Evolutionary conservation across 495 filamentous ascomycete genomes (phyloP).

Genomic region (Penicillium psychrofluorescens): DNA sequence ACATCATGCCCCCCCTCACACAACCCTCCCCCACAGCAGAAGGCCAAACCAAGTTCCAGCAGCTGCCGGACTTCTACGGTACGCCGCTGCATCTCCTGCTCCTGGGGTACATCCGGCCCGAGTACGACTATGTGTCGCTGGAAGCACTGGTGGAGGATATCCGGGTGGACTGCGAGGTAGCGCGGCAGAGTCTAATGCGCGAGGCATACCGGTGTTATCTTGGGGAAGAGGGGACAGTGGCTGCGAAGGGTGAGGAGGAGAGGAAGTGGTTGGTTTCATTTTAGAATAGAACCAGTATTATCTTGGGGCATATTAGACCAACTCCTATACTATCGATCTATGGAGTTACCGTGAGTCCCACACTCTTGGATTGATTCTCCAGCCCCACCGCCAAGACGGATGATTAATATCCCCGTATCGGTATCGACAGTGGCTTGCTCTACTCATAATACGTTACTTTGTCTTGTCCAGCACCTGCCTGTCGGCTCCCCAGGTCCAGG

Average conservation of each 20-base stretch:
- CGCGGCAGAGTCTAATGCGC: slow-evolving; percentile 62
- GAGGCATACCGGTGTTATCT: slow-evolving; percentile 54
- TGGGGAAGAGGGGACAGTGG: slow-evolving; percentile 36
- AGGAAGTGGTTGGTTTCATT: background rate
- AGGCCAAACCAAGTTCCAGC: slow-evolving; percentile 27
- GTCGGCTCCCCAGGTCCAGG: no score
- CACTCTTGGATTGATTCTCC: no score
- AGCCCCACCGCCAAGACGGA: no score
- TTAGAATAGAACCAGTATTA: no score
- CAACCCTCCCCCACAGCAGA: slow-evolving; percentile 41
- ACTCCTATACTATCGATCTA: no score
- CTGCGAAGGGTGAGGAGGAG: slow-evolving; percentile 24
- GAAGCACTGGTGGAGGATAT: slow-evolving; percentile 88
- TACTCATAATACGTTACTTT: no score
- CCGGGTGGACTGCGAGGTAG: slow-evolving; percentile 77
- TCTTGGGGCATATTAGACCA: no score
- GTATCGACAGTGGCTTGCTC: no score
- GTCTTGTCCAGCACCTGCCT: no score
- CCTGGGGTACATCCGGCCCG: slow-evolving; percentile 80
- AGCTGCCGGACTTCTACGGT: slow-evolving; percentile 74
- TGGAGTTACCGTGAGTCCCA: no score
- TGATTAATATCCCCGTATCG: no score
- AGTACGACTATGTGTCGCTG: slow-evolving; percentile 77
- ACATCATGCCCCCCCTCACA: slow-evolving; percentile 61
- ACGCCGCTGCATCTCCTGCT: slow-evolving; percentile 69